A percentile compares a stretch with the other conserved stretches of the same genome.
Conservation (phyloP, 2,329 filamentous ascomycete genomes). For the Malbranchea zuffiana region DNA sequence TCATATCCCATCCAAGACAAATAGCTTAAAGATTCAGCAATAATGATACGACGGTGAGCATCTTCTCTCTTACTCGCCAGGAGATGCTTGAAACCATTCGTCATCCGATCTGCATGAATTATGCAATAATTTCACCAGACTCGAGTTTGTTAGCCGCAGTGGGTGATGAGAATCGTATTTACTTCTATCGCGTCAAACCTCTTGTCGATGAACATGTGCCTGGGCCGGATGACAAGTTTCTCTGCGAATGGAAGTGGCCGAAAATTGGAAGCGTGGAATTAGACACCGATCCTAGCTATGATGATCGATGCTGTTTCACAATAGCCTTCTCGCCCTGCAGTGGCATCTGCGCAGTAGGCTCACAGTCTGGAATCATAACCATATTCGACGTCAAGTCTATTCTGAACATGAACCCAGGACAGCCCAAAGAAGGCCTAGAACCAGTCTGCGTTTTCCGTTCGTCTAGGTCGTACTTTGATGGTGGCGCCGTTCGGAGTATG, state of each 20-base stretch:
- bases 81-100: slow-evolving; percentile 58
- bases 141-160: slow-evolving; percentile 70
- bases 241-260: slow-evolving; percentile 34
- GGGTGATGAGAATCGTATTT: slow-evolving; percentile 76
- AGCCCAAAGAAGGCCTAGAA: slow-evolving; percentile 44
- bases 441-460: slow-evolving; percentile 68
- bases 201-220: slow-evolving; percentile 23
- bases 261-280: slow-evolving; percentile 30
- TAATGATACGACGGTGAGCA: slow-evolving; percentile 78
- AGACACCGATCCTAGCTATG: slow-evolving; percentile 30
- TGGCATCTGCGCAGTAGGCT: slow-evolving; percentile 40
- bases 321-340: slow-evolving; percentile 41
- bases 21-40: slow-evolving; percentile 58
- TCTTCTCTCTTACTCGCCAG: slow-evolving; percentile 64
- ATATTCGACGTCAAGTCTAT: slow-evolving; percentile 34
- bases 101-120: slow-evolving; percentile 81
- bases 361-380: slow-evolving; percentile 39
- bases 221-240: slow-evolving; percentile 22
- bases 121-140: slow-evolving; percentile 85
- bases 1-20: slow-evolving; percentile 34
- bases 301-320: slow-evolving; percentile 39
- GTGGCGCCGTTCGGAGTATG: slow-evolving; percentile 81
- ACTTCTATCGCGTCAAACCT: slow-evolving; percentile 51
- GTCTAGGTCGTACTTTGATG: slow-evolving; percentile 57
- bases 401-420: slow-evolving; percentile 30